Evolutionary conservation across 2,329 filamentous ascomycete species (phyloP), one percentile per base, ranked within the genome.

Genomic region (Fusarium graminum): DNA sequence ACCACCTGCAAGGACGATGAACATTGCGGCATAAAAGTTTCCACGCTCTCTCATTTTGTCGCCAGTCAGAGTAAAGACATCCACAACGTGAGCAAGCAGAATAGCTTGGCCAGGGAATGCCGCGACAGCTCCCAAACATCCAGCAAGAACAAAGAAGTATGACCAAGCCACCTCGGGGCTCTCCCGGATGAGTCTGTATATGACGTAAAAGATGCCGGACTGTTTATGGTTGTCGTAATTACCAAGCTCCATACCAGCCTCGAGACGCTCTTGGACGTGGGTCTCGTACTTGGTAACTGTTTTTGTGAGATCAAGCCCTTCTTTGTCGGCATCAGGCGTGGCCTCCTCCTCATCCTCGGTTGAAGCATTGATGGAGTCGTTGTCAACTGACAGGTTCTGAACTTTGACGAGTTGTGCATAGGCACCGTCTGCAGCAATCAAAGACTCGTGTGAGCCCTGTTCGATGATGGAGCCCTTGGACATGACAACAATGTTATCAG

Each of bases 21-120:
- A 87, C 84, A 87, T 86, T 50, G 80, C 75, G 0, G 84, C 80
- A 74, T 79, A 86, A 67, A 86, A 86, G 68, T 87, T 80, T 10
- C 83, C 85, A 1, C 71, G 70, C 3, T 74, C 60, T 7, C 71
- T 72, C 74, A 80, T 77, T 6, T 63, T 72, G 2, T 75, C 65
- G 3, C 75, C 74, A 7, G 70, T 67, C 3, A 78, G 57, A 3
- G 72, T 76, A 54, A 83, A 83, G 8, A 81, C 78, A 7, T 81
- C 75, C 43, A 81, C 77, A 14, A 81, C 74, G 43, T 75, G 75
- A 12, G 78, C 77, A 32, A 82, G 71, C 11, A 84, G 63, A 51
- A 84, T 72, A 4, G 82, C 79, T 46, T 84, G 80, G 4, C 74
- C 80, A 1, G 82, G 82, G 47, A 77, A 80, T 4, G 75, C 73